These are phyloP conservation scores for Thalassiosira exigua DNA, from an alignment of 352 stramenopile genomes.

Conservation along the genomic window DNA sequence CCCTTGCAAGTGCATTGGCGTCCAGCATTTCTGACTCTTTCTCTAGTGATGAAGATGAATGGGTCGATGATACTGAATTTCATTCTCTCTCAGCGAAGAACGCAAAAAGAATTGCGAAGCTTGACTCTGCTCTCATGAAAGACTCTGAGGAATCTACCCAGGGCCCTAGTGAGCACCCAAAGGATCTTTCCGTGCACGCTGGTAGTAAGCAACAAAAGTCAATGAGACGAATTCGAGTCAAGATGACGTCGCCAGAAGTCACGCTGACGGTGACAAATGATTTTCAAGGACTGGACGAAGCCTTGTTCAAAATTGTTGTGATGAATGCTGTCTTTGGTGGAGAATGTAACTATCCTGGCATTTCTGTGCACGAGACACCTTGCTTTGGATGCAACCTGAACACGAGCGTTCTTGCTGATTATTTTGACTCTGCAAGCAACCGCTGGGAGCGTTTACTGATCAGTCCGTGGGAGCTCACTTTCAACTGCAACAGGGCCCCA, in stretches of 20 bases:
- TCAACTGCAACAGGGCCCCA: conserved; percentile 65
- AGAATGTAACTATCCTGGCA: conserved; percentile 52
- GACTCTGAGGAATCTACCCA: conserved; percentile 41
- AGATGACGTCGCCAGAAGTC: conserved; percentile 74
- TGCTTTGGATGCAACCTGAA: conserved; percentile 67
- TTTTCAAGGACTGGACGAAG: conserved; percentile 82
- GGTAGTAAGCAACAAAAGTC: conserved; percentile 28
- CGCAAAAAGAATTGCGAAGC: conserved; percentile 64
- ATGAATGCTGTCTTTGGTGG: conserved; percentile 72
- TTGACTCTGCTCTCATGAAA: conserved; percentile 72
- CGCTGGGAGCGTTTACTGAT: conserved; percentile 80
- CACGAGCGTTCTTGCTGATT: conserved; percentile 78
- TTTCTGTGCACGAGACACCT: conserved; percentile 46
- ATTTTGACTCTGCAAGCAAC: conserved; percentile 80
- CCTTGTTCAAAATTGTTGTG: conserved; percentile 77
- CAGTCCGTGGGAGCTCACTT: conserved; percentile 81
- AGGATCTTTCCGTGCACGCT: conserved; percentile 50
- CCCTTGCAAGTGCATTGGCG: conserved; percentile 77
- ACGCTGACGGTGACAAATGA: conserved; percentile 83
- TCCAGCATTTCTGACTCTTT: conserved; percentile 74
- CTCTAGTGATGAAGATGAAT: conserved; percentile 21
- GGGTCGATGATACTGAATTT: conserved; percentile 44
- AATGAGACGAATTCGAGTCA: conserved; percentile 59
- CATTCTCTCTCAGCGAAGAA: conserved; percentile 68
- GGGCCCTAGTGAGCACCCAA: conserved; percentile 27